These are phyloP conservation scores for Cyberlindnera meyerae DNA, from an alignment of 805 yeast genomes.

Conservation along the genomic window DNA sequence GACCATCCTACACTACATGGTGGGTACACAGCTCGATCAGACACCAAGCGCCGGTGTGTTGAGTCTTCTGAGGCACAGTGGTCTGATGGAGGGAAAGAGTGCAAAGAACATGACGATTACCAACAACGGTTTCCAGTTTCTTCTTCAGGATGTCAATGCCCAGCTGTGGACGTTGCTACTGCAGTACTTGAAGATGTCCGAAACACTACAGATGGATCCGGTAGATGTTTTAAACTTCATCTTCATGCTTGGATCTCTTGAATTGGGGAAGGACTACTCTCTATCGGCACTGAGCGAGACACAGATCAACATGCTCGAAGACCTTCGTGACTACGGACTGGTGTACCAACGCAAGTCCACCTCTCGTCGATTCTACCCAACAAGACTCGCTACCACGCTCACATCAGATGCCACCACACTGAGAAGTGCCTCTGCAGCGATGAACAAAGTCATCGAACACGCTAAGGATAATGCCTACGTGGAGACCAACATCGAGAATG, in stretches of 20 bases:
- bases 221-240: constrained; percentile 93
- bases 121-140: constrained; percentile 87
- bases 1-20: constrained; percentile 93
- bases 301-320: constrained; percentile 81
- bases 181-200: constrained; percentile 83
- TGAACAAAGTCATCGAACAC: constrained; percentile 57
- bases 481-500: constrained; percentile 23
- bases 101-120: constrained; percentile 61
- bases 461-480: constrained; percentile 21
- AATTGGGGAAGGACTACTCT: constrained; percentile 82
- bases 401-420: constrained; percentile 78
- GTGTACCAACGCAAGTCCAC: constrained; percentile 64
- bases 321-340: constrained; percentile 85
- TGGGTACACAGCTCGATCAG: constrained; percentile 72
- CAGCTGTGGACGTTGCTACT: constrained; percentile 91
- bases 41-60: constrained; percentile 82
- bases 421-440: constrained; percentile 68
- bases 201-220: constrained; percentile 84
- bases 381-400: constrained; percentile 81
- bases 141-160: constrained; percentile 86
- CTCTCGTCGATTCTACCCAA: constrained; percentile 75
- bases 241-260: constrained; percentile 88
- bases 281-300: constrained; percentile 68
- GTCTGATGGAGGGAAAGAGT: constrained; percentile 70
- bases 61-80: constrained; percentile 69